Percentiles rank a stretch among this genome's conserved stretches.
Evolutionary conservation across 352 stramenopile species (phyloP).

Genomic region (Pythium phragmitis): DNA sequence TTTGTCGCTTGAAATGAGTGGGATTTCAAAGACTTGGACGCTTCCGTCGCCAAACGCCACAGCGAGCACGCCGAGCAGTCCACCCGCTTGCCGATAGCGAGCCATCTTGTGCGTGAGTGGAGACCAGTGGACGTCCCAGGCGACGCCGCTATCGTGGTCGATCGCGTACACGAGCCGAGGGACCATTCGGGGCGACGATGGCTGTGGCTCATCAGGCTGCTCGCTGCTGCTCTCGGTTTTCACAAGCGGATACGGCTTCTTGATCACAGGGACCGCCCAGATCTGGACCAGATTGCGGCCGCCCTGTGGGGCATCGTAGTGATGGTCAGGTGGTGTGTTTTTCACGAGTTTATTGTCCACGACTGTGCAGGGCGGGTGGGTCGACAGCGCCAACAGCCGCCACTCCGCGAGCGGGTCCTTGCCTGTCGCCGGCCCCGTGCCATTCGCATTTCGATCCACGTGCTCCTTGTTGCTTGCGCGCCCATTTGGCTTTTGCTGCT

Average conservation of each 20-base stretch:
- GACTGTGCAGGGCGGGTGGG: slow-evolving; percentile 68
- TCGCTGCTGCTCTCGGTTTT: not conserved
- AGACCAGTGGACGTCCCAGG: slow-evolving; percentile 82
- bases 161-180: slow-evolving; percentile 73
- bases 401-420: slow-evolving; percentile 37
- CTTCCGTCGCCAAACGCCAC: slow-evolving; percentile 77
- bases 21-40: slow-evolving; percentile 68
- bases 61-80: slow-evolving; percentile 61
- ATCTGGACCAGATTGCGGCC: slow-evolving; percentile 70
- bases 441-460: slow-evolving; percentile 20
- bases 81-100: slow-evolving; percentile 20
- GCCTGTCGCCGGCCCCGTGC: slow-evolving; percentile 9
- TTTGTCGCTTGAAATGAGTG: slow-evolving; percentile 36
- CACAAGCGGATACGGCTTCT: slow-evolving; percentile 1
- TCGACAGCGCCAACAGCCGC: slow-evolving; percentile 60
- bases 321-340: slow-evolving; percentile 67
- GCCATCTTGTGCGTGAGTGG: slow-evolving; percentile 51
- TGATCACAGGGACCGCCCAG: slow-evolving; percentile 60
- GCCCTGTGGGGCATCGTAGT: slow-evolving; percentile 60
- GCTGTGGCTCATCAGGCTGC: not conserved
- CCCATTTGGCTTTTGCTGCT: slow-evolving; percentile 15
- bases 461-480: slow-evolving; percentile 45
- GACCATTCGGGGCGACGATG: slow-evolving; percentile 20
- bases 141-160: slow-evolving; percentile 69
- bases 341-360: slow-evolving; percentile 59